Evolutionary conservation across 129 eudicot species (phyloP).

Genomic region (Daucus carota): DH1_v3.0 NC_030381.2:31443501-31444000

Average conservation of each 20-base stretch:
- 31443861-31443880: neutral
- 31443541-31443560: neutral
- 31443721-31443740: neutral
- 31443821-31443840: neutral
- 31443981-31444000: neutral
- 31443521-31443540: neutral
- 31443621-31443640: too few relatives aligned
- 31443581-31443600: neutral
- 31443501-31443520: neutral
- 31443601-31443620: too few relatives aligned
- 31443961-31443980: neutral
- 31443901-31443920: neutral
- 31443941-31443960: neutral
- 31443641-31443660: neutral
- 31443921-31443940: neutral
- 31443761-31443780: too few relatives aligned
- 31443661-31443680: neutral
- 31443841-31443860: neutral
- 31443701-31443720: neutral
- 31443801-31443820: too few relatives aligned
- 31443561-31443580: neutral
- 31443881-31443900: too few relatives aligned
- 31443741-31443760: neutral
- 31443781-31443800: too few relatives aligned
- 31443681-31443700: too few relatives aligned